Evolutionary conservation across 2,329 filamentous ascomycete genomes (phyloP), one percentile per base, ranked within the genome.

Genomic region (Pseudogymnoascus sp.): DNA sequence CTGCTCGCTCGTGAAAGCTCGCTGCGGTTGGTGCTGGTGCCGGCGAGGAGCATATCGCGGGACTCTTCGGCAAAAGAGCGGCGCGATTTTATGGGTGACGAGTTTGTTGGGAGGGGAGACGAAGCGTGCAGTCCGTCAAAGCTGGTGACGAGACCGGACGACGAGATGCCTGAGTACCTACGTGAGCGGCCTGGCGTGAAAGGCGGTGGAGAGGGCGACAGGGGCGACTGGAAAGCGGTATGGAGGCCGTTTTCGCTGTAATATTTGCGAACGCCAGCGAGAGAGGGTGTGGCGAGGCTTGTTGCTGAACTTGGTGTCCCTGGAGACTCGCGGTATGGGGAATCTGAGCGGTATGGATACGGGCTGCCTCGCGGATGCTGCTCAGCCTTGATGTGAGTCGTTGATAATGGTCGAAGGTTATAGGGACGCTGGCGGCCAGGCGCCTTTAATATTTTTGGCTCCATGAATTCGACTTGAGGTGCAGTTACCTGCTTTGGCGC

Each of bases 31-130:
- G 29, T 29, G 14, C 62, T 62, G 19, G 29, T 29, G 14, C 62
- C 62, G 6, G 29, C 33, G 59, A 62, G 59, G 14, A 62, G 37
- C 59, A 62, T 63, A 14, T 62, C 62, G 21, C 62, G 62, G 14
- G 29, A 50, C 42, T 64, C 61, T n/a, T 50, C 61, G 29, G 40
- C 61, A 16, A 62, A 47, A 14, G 35, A 50, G n/a, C 44, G 35
- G 5, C 26, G 61, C 14, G 14, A 13, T 4, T 33, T 44, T 35
- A 21, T 31, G 16, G 61, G 61, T 19, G 59, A 38, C 3, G 38
- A 19, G 29, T 8, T 33, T 6, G 21, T 11, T 16, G 42, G 21
- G 14, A 62, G 35, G 6, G 63, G 63, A 26, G 60, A 63, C 10
- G 47, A 29, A 11, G 59, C 29, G 40, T 21, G 42, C 3, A 64